A percentile compares a stretch with the other conserved stretches of the same genome.
phyloP scores from a whole-genome alignment of 164 flowering plant species.

The Magnolia kwangsiensis region DNA sequence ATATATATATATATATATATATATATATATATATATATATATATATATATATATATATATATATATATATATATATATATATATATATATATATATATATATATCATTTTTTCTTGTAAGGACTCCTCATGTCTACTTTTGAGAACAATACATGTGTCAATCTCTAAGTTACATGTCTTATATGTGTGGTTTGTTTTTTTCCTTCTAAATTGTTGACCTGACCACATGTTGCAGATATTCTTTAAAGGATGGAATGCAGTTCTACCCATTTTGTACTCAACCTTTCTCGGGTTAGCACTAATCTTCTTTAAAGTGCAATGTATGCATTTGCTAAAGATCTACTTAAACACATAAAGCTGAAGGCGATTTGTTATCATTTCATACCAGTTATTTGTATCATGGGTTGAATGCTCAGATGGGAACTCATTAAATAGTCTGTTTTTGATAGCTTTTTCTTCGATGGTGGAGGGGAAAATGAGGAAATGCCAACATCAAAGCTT shows the following conservation, averaged over 20 bases:
- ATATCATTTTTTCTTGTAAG: too few relatives aligned
- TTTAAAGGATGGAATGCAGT: slow-evolving; percentile 65
- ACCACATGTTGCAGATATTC: slow-evolving; percentile 50
- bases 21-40: too few relatives aligned
- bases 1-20: too few relatives aligned
- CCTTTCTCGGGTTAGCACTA: slow-evolving; percentile 71
- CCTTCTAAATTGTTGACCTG: neutral
- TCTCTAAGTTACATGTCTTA: neutral
- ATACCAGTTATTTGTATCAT: neutral
- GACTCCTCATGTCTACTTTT: neutral
- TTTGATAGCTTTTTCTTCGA: slow-evolving; percentile 71
- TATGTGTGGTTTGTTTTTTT: neutral
- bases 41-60: too few relatives aligned
- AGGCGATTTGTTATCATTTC: neutral
- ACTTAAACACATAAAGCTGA: too few relatives aligned
- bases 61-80: too few relatives aligned
- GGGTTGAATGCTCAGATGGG: slow-evolving; percentile 2
- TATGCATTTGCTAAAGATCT: too few relatives aligned
- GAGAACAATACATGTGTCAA: neutral
- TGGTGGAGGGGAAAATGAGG: slow-evolving; percentile 95
- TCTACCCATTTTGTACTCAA: slow-evolving; percentile 81
- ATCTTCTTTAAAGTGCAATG: neutral
- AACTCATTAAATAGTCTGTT: slow-evolving; percentile 14
- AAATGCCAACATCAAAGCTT: slow-evolving; percentile 86
- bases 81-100: too few relatives aligned